Percentiles rank a stretch among this genome's conserved stretches.
These are phyloP conservation scores for Boletus sp. DNA, from an alignment of 768 basidiomycete genomes.

Conservation along the genomic window DNA sequence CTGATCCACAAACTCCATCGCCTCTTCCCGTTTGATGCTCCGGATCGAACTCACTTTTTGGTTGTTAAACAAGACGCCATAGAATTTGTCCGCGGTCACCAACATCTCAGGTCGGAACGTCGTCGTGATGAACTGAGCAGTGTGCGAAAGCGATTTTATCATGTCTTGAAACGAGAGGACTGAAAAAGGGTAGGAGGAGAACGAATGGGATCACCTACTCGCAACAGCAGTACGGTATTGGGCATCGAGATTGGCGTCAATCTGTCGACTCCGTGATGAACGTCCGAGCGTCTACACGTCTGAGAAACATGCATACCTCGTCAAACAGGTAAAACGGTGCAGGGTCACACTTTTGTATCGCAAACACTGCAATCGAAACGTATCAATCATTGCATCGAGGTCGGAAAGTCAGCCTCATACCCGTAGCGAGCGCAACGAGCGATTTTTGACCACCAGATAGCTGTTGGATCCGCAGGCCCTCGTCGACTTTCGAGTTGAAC, in stretches of 20 bases:
- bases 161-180: conserved; percentile 41
- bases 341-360: conserved; percentile 98
- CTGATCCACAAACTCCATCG: conserved; percentile 93
- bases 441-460: conserved; percentile 97
- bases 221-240: conserved; percentile 98
- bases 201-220: conserved; percentile 45
- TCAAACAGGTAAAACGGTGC: conserved; percentile 99
- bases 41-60: conserved; percentile 92
- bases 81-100: conserved; percentile 93
- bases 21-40: conserved; percentile 85
- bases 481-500: conserved; percentile 98
- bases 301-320: conserved; percentile 50
- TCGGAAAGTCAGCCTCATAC: conserved; percentile 37
- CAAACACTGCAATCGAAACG: conserved; percentile 66
- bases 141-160: conserved; percentile 87
- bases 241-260: conserved; percentile 96
- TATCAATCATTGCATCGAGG: conserved; percentile 1
- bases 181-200: conserved; percentile 38
- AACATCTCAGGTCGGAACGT: conserved; percentile 99
- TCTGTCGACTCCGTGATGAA: conserved; percentile 41
- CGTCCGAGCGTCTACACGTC: background rate
- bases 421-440: conserved; percentile 90
- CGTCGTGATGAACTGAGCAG: conserved; percentile 96
- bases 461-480: conserved; percentile 95
- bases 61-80: conserved; percentile 94